Conservation (phyloP, 306 rosid genomes). For the Glycine tomentella region DNA sequence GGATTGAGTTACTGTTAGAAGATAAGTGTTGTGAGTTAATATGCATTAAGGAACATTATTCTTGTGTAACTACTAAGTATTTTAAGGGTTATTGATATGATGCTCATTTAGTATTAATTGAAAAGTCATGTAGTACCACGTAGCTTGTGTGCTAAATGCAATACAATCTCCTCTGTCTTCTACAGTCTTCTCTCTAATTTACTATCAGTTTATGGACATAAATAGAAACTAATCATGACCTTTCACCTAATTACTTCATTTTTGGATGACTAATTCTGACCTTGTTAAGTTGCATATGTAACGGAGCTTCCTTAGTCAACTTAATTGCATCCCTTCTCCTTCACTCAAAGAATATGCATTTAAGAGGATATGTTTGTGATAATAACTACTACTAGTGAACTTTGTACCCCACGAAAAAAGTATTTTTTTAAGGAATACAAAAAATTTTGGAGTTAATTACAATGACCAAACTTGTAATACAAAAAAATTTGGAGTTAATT, state of each 20-base stretch:
- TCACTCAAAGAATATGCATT: conserved; percentile 28
- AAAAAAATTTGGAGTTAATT: no score
- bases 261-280: not conserved
- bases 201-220: not conserved
- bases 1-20: not conserved
- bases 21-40: not conserved
- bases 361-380: not conserved
- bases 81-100: not conserved
- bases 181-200: no score
- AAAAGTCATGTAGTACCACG: no score
- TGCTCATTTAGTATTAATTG: no score
- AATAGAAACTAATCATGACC: conserved; percentile 20
- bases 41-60: not conserved
- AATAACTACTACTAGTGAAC: not conserved
- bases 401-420: not conserved
- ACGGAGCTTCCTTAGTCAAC: not conserved
- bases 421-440: no score
- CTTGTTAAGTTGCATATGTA: not conserved
- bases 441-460: no score
- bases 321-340: not conserved
- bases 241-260: not conserved
- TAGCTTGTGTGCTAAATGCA: no score
- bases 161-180: no score
- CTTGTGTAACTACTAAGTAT: not conserved
- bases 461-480: no score